Evolutionary conservation across 495 filamentous ascomycete species (phyloP).

Genomic region (Staphylotrichum longicolle): DNA sequence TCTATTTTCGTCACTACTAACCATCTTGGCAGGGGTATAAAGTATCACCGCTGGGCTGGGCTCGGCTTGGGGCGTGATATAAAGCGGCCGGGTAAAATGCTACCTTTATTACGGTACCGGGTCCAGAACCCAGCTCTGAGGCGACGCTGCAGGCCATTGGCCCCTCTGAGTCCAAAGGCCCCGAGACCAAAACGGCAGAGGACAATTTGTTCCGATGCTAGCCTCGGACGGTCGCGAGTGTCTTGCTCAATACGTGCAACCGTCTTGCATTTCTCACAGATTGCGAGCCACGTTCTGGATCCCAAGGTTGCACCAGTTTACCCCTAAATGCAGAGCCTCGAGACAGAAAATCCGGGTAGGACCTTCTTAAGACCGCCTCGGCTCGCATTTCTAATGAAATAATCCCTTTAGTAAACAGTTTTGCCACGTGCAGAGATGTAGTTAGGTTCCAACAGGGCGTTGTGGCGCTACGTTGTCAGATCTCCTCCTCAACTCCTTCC

Average conservation of each 20-base stretch:
- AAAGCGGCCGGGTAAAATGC: slow-evolving; percentile 14
- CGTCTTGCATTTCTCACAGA: neutral
- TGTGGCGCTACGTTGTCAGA: too few species aligned
- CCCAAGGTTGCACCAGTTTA: neutral
- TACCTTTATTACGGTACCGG: slow-evolving; percentile 15
- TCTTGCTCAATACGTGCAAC: neutral
- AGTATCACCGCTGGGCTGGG: neutral
- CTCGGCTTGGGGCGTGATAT: slow-evolving; percentile 4
- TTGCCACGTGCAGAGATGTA: too few species aligned
- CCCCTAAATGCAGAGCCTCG: neutral
- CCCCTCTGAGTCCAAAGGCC: neutral
- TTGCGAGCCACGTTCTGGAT: neutral
- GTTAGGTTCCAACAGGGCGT: too few species aligned
- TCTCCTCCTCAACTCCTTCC: too few species aligned
- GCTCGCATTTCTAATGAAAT: too few species aligned
- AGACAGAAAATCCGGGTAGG: too few species aligned
- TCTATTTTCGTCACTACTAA: slow-evolving; percentile 14
- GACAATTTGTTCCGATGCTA: neutral
- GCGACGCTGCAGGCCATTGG: neutral
- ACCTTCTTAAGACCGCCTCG: too few species aligned
- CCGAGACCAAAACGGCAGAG: slow-evolving; percentile 12
- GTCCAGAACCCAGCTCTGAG: slow-evolving; percentile 13
- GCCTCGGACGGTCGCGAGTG: neutral
- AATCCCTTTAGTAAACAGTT: too few species aligned
- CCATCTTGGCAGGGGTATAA: slow-evolving; percentile 11